Evolutionary conservation across 257 asterid species (phyloP).

Genomic region (Parsonsia alboflavescens): DNA sequence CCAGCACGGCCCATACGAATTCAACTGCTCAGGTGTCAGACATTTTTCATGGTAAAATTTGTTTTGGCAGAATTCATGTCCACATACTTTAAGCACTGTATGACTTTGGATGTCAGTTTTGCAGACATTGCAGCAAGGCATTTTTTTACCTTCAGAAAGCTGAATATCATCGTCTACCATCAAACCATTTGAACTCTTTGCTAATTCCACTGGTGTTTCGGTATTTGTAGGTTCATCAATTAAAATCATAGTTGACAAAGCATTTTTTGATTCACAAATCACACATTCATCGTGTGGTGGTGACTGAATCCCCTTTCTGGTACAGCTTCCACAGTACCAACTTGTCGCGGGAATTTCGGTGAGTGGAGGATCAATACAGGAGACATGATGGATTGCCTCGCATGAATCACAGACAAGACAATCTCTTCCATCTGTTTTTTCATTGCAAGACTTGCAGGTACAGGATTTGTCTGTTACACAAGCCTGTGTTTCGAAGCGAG

Average conservation of each 20-base stretch:
- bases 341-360: constrained; percentile 61
- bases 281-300: constrained; percentile 78
- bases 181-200: constrained; percentile 52
- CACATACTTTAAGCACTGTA: constrained; percentile 53
- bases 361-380: constrained; percentile 70
- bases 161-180: constrained; percentile 31
- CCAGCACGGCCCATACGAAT: constrained; percentile 57
- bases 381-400: constrained; percentile 75
- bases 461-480: constrained; percentile 29
- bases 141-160: constrained; percentile 14
- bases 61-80: constrained; percentile 71
- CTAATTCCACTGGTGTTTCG: constrained; percentile 38
- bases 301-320: constrained; percentile 51
- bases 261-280: constrained; percentile 59
- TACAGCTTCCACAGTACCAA: constrained; percentile 81
- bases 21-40: constrained; percentile 60
- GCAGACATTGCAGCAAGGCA: constrained; percentile 57
- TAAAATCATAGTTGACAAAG: constrained; percentile 24
- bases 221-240: constrained; percentile 31
- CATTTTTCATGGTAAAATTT: constrained; percentile 75
- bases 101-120: constrained; percentile 35
- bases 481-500: constrained; percentile 36
- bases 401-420: constrained; percentile 86
- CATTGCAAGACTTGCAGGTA: constrained; percentile 60
- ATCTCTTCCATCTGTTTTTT: constrained; percentile 58